Evolutionary conservation across 1,139 yeast species (phyloP), one percentile per base, ranked within the genome.

Genomic region (Lizanozyma gosingica): DNA sequence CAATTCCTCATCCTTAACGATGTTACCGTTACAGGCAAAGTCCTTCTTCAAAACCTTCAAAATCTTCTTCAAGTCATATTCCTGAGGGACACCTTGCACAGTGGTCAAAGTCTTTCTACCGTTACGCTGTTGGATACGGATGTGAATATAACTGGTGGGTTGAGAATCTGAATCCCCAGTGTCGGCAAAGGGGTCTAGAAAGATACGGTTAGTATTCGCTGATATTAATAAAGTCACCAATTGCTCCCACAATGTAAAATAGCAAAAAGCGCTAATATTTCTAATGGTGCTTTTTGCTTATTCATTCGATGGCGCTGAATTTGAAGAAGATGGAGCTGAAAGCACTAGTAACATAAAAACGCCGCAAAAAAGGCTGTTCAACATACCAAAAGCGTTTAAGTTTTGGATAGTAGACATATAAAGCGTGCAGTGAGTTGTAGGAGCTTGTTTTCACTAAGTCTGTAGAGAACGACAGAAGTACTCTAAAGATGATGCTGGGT

Each of bases 101-200:
- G 98, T 92, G 52, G 98, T 92, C 65, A 92, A 80, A 51, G 98
- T 92, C 73, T 92, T 92, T 73, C 98, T 90, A 65, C 98, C 98
- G 76, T 92, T 92, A 78, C 98, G 94, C 74, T 92, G 98, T 72
- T 92, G 98, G 64, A 94, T 90, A 78, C 98, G 94, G 64, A 92
- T 88, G 70, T 90, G 98, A 65, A 92, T 86, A 72, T 88, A 87
- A 73, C 86, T 88, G 48, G 95, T 82, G 60, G 95, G 84, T 72
- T 90, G 94, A 56, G 94, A 85, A 67, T 90, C 97, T 72, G 94
- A 94, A 80, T 92, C 97, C 76, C 97, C 97, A 70, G 97, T 90
- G 70, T 92, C 98, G 81, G 97, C 97, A 82, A 92, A 92, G 54
- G 98, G 98, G 73, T 92, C 95, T 76, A 34, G 14, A 17, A 16